Base-by-base conservation (phyloP, 768 basidiomycete genomes). In the Inosperma sp. region DNA sequence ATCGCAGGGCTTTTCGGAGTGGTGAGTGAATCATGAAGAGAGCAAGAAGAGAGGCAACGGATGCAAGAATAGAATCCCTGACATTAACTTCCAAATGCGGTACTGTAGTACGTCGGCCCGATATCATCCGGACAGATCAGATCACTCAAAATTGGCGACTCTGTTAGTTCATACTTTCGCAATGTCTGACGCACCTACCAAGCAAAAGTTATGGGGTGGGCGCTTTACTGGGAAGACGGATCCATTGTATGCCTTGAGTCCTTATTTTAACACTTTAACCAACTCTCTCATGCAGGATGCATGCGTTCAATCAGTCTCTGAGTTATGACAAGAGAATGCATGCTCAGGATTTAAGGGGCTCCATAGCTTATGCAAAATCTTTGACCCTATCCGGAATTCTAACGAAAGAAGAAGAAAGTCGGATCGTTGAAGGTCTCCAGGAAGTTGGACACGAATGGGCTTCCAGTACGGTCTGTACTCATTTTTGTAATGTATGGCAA, bases 271-370 rank as follows among this genome's bases (percentile, higher is more conserved):
- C 9, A 30, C 54, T 40, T 48, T 54, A 42, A 54, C 49, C 55
- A 42, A 58, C 33, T 45, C 47, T 55, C 42, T 47, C 27, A 95
- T n/a, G 14, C 35, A 48, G 93, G 37, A 98, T 98, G 95, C 92
- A 96, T 68, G 88, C 83, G 25, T 98, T 95, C 75, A 98, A 97
- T 66, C 92, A 97, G 67, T 97, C 93, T 21, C 76, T 99, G 59
- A 83, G 80, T 56, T 99, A 97, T 68, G 95, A 98, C 67, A 82
- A 89, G 66, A 80, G 91, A 34, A 97, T 99, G 93, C 82, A 93
- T 64, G 79, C 81, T 8, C 93, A 83, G 21, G 96, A 99, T 61
- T 88, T 98, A 57, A 79, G 76, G 49, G 95, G 95, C 2, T 98
- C 95, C 14, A 94, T 96, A 62, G 95, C 96, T 3, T 97, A 97